phyloP scores from a whole-genome alignment of 257 asterid species.

The Avicennia marina region DNA sequence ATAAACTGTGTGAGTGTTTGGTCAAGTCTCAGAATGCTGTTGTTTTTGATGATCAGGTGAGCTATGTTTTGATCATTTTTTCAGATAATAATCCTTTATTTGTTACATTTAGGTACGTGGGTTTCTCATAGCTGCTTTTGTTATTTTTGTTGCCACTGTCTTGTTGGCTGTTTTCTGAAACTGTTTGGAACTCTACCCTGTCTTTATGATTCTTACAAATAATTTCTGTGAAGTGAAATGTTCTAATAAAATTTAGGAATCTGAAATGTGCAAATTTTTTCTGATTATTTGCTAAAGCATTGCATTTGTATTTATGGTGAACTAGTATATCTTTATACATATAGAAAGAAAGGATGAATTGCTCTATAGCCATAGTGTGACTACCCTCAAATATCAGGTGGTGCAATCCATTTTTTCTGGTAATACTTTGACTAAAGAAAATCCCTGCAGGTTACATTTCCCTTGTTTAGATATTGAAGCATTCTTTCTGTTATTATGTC shows the following conservation, averaged over 20 bases:
- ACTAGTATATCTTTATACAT: neutral
- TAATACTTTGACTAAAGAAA: too few species aligned
- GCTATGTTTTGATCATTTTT: conserved; percentile 14
- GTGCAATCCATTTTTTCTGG: too few species aligned
- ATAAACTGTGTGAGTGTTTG: conserved; percentile 54
- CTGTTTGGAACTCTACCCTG: too few species aligned
- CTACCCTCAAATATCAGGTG: too few species aligned
- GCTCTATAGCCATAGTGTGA: neutral
- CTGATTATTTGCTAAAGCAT: conserved; percentile 3
- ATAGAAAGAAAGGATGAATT: neutral
- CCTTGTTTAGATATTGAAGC: too few species aligned
- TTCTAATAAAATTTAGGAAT: neutral
- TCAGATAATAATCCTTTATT: neutral
- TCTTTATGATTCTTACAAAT: conserved; percentile 11
- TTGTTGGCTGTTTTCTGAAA: too few species aligned
- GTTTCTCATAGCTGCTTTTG: too few species aligned
- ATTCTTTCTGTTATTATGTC: too few species aligned
- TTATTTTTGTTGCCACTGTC: too few species aligned
- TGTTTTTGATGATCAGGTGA: conserved; percentile 62
- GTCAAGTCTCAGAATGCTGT: conserved; percentile 48
- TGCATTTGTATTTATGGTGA: conserved; percentile 5
- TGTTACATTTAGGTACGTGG: neutral
- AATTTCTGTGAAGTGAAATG: conserved; percentile 1
- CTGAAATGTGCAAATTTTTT: neutral
- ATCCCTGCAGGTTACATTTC: too few species aligned